phyloP scores from a whole-genome alignment of 2,329 filamentous ascomycete genomes.

The Ascochyta lentis region DNA sequence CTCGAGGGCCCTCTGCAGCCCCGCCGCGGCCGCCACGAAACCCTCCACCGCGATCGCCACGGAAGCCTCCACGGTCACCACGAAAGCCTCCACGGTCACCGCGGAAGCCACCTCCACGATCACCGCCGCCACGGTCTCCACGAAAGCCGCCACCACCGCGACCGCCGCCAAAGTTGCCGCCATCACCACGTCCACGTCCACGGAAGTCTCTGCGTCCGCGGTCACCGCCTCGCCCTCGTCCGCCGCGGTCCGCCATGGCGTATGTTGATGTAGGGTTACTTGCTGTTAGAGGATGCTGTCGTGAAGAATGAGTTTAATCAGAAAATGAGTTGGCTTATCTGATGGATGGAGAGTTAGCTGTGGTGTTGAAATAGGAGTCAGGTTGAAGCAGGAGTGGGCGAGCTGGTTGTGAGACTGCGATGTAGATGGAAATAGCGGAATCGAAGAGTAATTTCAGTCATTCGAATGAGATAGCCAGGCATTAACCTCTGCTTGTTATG shows the following conservation, averaged over 20 bases:
- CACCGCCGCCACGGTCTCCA: slow-evolving; percentile 27
- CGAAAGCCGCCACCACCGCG: slow-evolving; percentile 18
- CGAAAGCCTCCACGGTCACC: slow-evolving; percentile 23
- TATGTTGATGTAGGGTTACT: background rate
- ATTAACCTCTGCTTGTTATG: background rate
- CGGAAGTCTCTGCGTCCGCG: slow-evolving; percentile 30
- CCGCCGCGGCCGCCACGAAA: slow-evolving; percentile 6
- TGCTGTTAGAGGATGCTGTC: background rate
- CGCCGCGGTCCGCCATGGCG: slow-evolving; percentile 15
- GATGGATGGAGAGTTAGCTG: background rate
- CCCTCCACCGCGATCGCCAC: slow-evolving; percentile 1
- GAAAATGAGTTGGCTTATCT: background rate
- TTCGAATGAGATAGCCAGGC: background rate
- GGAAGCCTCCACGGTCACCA: slow-evolving; percentile 10
- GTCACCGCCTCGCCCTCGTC: slow-evolving; percentile 23
- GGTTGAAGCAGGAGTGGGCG: background rate
- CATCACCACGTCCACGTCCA: slow-evolving; percentile 32
- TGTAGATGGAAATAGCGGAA: background rate
- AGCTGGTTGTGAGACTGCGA: background rate
- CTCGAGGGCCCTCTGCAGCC: slow-evolving; percentile 14
- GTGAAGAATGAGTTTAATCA: background rate
- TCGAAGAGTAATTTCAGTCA: too few relatives aligned
- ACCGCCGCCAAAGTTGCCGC: slow-evolving; percentile 28
- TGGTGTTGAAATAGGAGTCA: background rate
- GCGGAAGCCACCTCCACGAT: slow-evolving; percentile 16